Base-by-base conservation (phyloP, 306 rosid species). In the Begonia fuchsioides region DNA sequence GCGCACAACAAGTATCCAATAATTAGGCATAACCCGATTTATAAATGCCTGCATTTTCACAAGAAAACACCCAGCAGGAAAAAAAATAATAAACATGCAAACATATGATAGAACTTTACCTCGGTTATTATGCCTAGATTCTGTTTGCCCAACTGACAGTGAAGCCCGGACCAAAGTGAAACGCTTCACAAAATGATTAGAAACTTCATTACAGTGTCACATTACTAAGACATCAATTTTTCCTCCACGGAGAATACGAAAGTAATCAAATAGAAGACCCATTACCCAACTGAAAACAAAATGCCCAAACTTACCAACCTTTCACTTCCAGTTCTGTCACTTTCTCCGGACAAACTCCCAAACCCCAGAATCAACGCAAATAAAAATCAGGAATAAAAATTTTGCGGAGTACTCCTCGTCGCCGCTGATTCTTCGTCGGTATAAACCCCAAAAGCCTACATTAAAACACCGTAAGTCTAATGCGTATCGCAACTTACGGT, bases 331-430 rank as follows among this genome's bases (percentile, higher is more conserved):
- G 43, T 11, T 18, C 5, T 11, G 16, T 10, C 41, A 13, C 52
- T 55, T 70, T 55, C 64, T 47, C 40, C 5, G n/a, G 43, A 48
- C 58, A 35, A 38, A 50, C 40, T 62, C 47, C 53, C 20, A 11
- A 41, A n/a, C 12, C 45, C 45, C 45, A 41, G 12, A 41, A 10
- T 1, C 12, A 41, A 10, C 1, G 14, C 3, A 41, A 41, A 41
- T 11, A 41, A 41, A 41, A 20, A 39, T 41, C 45, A 41, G 6
- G 45, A 41, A n/a, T 41, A 6, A 11, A 41, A 10, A 41, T 41
- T 41, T 10, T 10, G n/a, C 12, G 0, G 11, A 41, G 12, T 5
- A 41, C 12, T 41, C 45, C 45, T 13, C n/a, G 12, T 10, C 7
- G 14, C 45, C 45, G 4, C 14, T 10, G n/a, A n/a, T 10, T 1